Evolutionary conservation across 208 protist genomes (phyloP), one percentile per base, ranked within the genome.

Genomic region (Leishmania turanica): DNA sequence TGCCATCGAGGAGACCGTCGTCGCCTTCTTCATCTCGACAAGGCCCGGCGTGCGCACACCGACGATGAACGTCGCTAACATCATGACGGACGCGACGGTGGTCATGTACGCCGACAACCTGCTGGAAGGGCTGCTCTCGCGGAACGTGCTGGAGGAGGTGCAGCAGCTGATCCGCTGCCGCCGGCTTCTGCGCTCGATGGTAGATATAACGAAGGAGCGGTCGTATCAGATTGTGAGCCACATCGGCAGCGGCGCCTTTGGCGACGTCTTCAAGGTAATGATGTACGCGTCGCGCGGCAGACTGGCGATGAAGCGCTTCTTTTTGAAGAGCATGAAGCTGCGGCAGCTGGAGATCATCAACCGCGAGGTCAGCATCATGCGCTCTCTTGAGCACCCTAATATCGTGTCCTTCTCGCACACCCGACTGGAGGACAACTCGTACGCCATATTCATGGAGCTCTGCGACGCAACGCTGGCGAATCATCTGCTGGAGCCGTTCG

Each of bases 381-480:
- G 87, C 62, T 74, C 82, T 42, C 88, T 97, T 15, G 91, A 95
- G 15, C 92, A 97, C 79, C 87, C 85, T 3, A 96, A 96, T 83
- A 88, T 96, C 56, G 88, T 97, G 45, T 88, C 80, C 37, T 92
- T 96, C 74, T 95, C 91, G 0, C 94, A 97, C 84, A 90, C 89
- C 1, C 76, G 81, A 37, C 78, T 93, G 34, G 91, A 96, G 71
- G 89, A 90, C 53, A 90, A 95, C 69, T 77, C 87, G 37, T 93
- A 90, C 70, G 89, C 79, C 45, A 95, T 97, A 68, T 97, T 96
- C 72, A 97, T 97, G 94, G 92, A 97, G 82, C 83, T 97, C 45
- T 91, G 91, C 62, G 88, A 96, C 45, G 83, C 83, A 42, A 92
- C 83, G 17, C 79, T 97, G 37, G 82, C 70, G 7, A 74, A 93